Evolutionary conservation across 148 eudicot species (phyloP), one percentile per base, ranked within the genome.

Genomic region (Silene uniflora): DNA sequence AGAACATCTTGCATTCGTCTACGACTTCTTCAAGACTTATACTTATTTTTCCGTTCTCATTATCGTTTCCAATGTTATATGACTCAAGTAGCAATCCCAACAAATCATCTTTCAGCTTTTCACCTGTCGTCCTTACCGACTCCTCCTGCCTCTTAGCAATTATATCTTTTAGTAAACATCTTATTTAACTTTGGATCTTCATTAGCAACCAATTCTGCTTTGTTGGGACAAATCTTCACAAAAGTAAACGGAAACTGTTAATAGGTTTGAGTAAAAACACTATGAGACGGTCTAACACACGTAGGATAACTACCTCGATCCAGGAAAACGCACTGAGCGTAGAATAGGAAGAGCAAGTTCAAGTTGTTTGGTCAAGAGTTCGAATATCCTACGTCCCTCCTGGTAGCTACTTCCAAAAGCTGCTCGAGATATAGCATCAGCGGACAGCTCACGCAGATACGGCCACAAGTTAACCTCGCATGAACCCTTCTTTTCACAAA

Each of bases 331-430:
- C 0, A 79, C 56, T 4, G 81, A 35, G 49, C 61, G 66, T 0
- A 73, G 1, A 7, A 79, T 44, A 2, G 79, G 80, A 59, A 73
- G 42, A 0, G 74, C 73, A 19, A 73, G 59, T 3, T 4, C 4
- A 19, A 76, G 18, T 73, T 82, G 87, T 71, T 85, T 74, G 1
- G 23, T 70, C 6, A 81, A 44, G 22, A 85, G 84, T 8, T 75
- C 71, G 32, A 84, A 84, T 12, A 84, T 73, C 8, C 63, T 42
- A 2, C 19, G 54, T 1, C 86, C 86, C 19, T 80, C 86, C 78
- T 75, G 77, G 22, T 71, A 85, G 59, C 80, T 79, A 71, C 85
- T 83, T 13, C 85, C 85, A 35, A 83, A 83, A 5, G 85, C 85
- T 10, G 80, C 81, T 70, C 85, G 67, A 22, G 83, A 85, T 14